Conservation (phyloP, 2,329 filamentous ascomycete genomes). For the Hypocrella siamensis region DNA sequence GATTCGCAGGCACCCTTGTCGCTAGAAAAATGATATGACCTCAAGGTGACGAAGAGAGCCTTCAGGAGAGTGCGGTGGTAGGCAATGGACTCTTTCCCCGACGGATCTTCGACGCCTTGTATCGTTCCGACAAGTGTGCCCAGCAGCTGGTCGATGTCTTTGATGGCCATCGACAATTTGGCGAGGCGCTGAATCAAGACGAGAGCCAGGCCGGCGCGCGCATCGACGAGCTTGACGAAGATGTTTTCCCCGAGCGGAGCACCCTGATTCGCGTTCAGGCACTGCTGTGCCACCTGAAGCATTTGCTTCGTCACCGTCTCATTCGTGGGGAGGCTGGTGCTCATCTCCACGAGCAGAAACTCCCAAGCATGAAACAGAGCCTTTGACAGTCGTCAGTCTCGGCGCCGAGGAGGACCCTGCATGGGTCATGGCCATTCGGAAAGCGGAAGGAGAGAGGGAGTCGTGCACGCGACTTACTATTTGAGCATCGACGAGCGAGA, state of each 20-base stretch:
- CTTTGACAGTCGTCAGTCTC: conserved; percentile 14
- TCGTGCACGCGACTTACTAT: conserved; percentile 41
- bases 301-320: conserved; percentile 50
- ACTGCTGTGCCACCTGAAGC: conserved; percentile 59
- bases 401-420: not conserved
- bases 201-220: conserved; percentile 66
- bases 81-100: conserved; percentile 33
- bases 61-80: conserved; percentile 78
- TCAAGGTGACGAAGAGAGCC: conserved; percentile 69
- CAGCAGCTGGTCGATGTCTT: conserved; percentile 36
- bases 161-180: conserved; percentile 32
- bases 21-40: conserved; percentile 36
- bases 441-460: no score
- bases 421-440: no score
- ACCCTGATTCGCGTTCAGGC: conserved; percentile 61
- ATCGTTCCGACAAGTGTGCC: conserved; percentile 35
- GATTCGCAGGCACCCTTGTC: conserved; percentile 14
- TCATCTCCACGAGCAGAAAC: conserved; percentile 70
- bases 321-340: conserved; percentile 40
- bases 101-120: conserved; percentile 36
- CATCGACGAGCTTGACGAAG: conserved; percentile 63
- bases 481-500: conserved; percentile 86
- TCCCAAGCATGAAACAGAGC: conserved; percentile 82
- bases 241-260: conserved; percentile 60
- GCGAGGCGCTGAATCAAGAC: conserved; percentile 69